phyloP scores from a whole-genome alignment of 2,329 filamentous ascomycete genomes.

The Clathrospora elynae region DNA sequence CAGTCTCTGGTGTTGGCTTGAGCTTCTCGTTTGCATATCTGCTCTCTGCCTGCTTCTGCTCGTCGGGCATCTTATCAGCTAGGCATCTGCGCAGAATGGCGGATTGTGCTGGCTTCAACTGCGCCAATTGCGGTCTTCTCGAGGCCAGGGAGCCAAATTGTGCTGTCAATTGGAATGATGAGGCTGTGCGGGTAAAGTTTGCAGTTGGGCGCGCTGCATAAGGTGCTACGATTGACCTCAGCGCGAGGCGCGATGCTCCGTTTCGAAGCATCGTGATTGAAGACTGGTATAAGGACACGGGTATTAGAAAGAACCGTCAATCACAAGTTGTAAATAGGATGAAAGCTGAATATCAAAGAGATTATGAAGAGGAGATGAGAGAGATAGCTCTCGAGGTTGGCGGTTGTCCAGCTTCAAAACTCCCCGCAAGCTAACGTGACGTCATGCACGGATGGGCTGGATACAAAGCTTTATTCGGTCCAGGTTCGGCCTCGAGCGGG shows the following conservation, averaged over 20 bases:
- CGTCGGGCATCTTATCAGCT: constrained; percentile 51
- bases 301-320: neutral
- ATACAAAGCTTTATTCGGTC: too few species aligned
- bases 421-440: too few species aligned
- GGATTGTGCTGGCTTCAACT: constrained; percentile 42
- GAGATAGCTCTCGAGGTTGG: too few species aligned
- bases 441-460: too few species aligned
- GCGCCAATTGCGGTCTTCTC: constrained; percentile 38
- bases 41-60: constrained; percentile 62
- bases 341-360: neutral
- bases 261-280: constrained; percentile 53
- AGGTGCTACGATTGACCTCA: constrained; percentile 46
- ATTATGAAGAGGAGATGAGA: too few species aligned
- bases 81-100: constrained; percentile 50
- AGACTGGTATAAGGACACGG: neutral
- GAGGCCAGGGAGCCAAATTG: constrained; percentile 49
- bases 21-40: constrained; percentile 61
- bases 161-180: constrained; percentile 47
- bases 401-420: too few species aligned
- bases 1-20: constrained; percentile 63
- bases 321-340: neutral
- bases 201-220: constrained; percentile 37
- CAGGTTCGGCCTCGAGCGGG: too few species aligned
- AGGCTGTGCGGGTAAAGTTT: constrained; percentile 25
- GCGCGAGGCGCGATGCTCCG: constrained; percentile 49